Percentiles rank a stretch among this genome's conserved stretches.
These are phyloP conservation scores for Sporothrix inflata DNA, from an alignment of 2,329 filamentous ascomycete genomes.

Conservation along the genomic window DNA sequence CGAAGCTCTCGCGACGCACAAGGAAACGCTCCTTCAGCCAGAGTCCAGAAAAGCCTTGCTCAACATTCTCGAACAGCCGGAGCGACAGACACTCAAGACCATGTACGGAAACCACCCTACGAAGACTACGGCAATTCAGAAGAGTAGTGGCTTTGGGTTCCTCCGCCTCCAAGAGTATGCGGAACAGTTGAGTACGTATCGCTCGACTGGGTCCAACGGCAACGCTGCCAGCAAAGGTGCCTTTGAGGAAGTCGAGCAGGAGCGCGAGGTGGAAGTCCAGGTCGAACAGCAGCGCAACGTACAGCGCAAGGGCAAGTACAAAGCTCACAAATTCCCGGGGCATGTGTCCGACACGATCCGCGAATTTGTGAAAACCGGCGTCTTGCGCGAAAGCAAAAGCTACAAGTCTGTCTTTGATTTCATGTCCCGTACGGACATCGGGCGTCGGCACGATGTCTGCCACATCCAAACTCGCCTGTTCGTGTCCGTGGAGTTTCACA, in stretches of 20 bases:
- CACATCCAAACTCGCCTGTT: conserved; percentile 38
- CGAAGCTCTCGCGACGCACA: conserved; percentile 51
- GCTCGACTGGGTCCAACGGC: conserved; percentile 38
- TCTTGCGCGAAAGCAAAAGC: not conserved
- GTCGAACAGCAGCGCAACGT: conserved; percentile 55
- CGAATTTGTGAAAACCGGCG: conserved; percentile 27
- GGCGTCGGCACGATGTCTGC: conserved; percentile 20
- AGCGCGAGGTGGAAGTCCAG: conserved; percentile 62
- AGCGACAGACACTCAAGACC: conserved; percentile 60
- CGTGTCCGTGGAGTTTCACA: conserved; percentile 52
- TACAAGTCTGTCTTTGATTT: conserved; percentile 18
- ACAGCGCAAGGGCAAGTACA: not conserved
- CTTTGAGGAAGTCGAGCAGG: conserved; percentile 63
- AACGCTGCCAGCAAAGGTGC: conserved; percentile 42
- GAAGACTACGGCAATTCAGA: conserved; percentile 24
- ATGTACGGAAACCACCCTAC: conserved; percentile 51
- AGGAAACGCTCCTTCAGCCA: conserved; percentile 45
- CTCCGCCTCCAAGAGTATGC: conserved; percentile 32
- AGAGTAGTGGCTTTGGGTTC: conserved; percentile 35
- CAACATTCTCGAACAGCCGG: conserved; percentile 51
- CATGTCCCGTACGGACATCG: conserved; percentile 24
- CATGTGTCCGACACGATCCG: conserved; percentile 13
- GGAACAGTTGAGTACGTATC: conserved; percentile 41
- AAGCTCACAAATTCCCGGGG: conserved; percentile 22
- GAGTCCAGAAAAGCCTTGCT: conserved; percentile 48